Evolutionary conservation across 768 basidiomycete genomes (phyloP).

Genomic region (Daedaleopsis sinensis): DNA sequence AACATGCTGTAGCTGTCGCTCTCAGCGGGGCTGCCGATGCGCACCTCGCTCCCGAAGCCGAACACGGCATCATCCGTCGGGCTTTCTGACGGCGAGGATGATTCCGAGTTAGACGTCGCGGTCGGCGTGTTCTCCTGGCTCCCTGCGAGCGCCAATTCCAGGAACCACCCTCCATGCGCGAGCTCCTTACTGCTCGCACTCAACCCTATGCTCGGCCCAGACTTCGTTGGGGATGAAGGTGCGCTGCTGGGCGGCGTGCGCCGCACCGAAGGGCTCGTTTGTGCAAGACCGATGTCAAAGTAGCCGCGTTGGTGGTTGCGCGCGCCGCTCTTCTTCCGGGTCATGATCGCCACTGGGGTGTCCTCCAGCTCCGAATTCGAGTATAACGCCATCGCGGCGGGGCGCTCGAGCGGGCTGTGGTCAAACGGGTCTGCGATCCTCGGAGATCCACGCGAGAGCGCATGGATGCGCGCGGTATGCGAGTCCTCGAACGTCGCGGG

Average conservation of each 20-base stretch:
- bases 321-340: slow-evolving; percentile 13
- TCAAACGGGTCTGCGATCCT: slow-evolving; percentile 44
- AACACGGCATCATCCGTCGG: slow-evolving; percentile 35
- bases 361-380: slow-evolving; percentile 23
- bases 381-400: slow-evolving; percentile 4
- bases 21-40: slow-evolving; percentile 19
- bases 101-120: slow-evolving; percentile 44
- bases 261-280: slow-evolving; percentile 27
- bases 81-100: slow-evolving; percentile 41
- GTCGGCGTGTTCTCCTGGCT: slow-evolving; percentile 51
- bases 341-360: slow-evolving; percentile 23
- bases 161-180: slow-evolving; percentile 18
- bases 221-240: slow-evolving; percentile 4
- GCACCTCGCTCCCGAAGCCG: slow-evolving; percentile 10
- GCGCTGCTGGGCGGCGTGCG: slow-evolving; percentile 42
- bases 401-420: slow-evolving; percentile 4
- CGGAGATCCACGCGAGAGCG: slow-evolving; percentile 49
- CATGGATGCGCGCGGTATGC: not conserved
- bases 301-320: slow-evolving; percentile 64
- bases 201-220: not conserved
- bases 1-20: slow-evolving; percentile 57
- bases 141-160: slow-evolving; percentile 21
- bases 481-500: slow-evolving; percentile 9
- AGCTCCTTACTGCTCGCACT: slow-evolving; percentile 3
- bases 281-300: slow-evolving; percentile 44